Evolutionary conservation across 2,329 filamentous ascomycete species (phyloP).

Genomic region (Microdochium nivale): DNA sequence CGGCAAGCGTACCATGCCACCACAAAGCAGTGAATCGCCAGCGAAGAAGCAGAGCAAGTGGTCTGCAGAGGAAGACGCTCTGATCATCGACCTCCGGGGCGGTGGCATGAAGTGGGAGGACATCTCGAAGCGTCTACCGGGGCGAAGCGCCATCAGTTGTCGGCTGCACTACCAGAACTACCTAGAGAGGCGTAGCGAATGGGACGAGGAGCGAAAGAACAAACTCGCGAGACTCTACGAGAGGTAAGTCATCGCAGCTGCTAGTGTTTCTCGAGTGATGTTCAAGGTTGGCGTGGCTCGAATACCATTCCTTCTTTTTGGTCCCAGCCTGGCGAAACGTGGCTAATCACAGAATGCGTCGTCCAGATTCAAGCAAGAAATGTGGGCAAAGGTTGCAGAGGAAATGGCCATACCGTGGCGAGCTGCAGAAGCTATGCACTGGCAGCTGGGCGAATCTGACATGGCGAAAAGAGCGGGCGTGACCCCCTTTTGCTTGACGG

Average conservation of each 20-base stretch:
- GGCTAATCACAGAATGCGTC: conserved; percentile 2
- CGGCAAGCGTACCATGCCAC: conserved; percentile 41
- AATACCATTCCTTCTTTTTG: background rate
- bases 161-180: conserved; percentile 96
- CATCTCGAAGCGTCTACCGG: conserved; percentile 84
- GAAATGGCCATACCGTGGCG: conserved; percentile 95
- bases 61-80: conserved; percentile 86
- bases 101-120: conserved; percentile 98
- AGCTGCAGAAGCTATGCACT: conserved; percentile 95
- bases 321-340: background rate
- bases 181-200: conserved; percentile 82
- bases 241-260: conserved; percentile 51
- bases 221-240: conserved; percentile 92
- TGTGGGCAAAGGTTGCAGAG: conserved; percentile 94
- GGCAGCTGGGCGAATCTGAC: conserved; percentile 87
- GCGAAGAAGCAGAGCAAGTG: conserved; percentile 96
- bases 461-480: conserved; percentile 91
- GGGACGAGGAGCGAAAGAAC: conserved; percentile 97
- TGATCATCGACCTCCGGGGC: conserved; percentile 85
- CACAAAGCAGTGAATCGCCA: conserved; percentile 55
- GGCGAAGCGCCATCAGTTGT: conserved; percentile 88
- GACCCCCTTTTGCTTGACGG: conserved; percentile 69
- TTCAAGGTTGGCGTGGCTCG: background rate
- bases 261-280: too few relatives aligned
- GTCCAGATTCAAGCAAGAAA: conserved; percentile 85